Conservation (phyloP, 208 protist species). For the Crithidia brevicula region DNA sequence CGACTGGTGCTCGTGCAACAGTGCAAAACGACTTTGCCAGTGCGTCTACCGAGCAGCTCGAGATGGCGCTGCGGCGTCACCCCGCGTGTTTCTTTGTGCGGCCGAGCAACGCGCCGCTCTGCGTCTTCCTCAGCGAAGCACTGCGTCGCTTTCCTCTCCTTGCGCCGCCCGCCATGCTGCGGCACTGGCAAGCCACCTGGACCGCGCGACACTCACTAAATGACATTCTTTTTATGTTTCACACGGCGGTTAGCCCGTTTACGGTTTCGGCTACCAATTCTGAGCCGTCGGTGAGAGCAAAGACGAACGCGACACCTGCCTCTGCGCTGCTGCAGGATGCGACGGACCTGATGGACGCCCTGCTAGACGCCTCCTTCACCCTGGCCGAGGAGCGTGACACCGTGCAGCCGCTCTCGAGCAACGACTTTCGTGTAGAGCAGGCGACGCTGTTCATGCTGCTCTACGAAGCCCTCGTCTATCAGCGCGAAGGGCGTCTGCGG, state of each 20-base stretch:
- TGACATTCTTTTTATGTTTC: conserved; percentile 57
- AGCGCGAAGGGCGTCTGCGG: conserved; percentile 42
- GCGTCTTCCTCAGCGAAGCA: conserved; percentile 64
- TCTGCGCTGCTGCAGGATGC: conserved; percentile 24
- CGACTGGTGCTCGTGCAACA: too few species aligned
- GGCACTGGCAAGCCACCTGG: conserved; percentile 61
- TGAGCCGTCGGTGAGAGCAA: not conserved
- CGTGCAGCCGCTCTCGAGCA: conserved; percentile 25
- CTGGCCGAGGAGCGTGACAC: conserved; percentile 38
- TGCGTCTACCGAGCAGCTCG: conserved; percentile 18
- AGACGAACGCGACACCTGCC: not conserved
- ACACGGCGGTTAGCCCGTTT: conserved; percentile 62
- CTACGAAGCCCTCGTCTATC: conserved; percentile 62
- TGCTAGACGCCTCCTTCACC: conserved; percentile 40
- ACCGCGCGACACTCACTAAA: conserved; percentile 55
- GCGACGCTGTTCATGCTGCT: conserved; percentile 58
- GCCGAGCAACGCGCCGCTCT: conserved; percentile 61
- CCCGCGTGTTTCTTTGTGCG: conserved; percentile 64
- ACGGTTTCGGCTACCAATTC: not conserved
- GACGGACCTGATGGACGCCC: conserved; percentile 49
- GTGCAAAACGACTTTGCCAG: too few species aligned
- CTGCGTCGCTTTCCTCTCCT: conserved; percentile 70
- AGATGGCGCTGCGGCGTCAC: conserved; percentile 35
- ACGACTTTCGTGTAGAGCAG: conserved; percentile 41
- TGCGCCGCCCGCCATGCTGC: conserved; percentile 39